Base-by-base conservation (phyloP, 805 yeast genomes). In the Ogataea polymorpha region DNA sequence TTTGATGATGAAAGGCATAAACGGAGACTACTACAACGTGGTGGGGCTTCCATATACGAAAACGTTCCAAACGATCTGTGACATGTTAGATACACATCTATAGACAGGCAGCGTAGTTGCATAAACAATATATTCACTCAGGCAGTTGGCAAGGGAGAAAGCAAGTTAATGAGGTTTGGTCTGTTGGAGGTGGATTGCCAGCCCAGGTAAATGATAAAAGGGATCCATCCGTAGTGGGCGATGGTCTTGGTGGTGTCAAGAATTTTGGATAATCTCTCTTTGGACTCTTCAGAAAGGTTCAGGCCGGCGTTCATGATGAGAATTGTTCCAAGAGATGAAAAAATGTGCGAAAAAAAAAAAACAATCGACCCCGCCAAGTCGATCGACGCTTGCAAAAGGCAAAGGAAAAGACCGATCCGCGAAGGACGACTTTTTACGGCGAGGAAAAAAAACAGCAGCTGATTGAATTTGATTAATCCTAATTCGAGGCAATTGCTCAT, bases 221-320 rank as follows among this genome's bases (percentile, higher is more conserved):
- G 99, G 57, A 93, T 82, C 87, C 96, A 93, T 34, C 98, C 97
- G 67, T 89, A 93, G 68, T 95, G 99, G 44, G 91, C 86, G 58
- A 84, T 75, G 39, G 87, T 85, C 62, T 88, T 86, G 50, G 96
- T 80, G 55, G 87, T 73, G 55, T 86, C 95, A 53, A 89, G 70
- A 49, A 90, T 70, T 65, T 82, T 87, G 63, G 82, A 69, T 65
- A 93, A 77, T 70, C 98, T 88, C 72, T 93, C 99, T 77, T 69
- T 70, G 23, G 74, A 67, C 54, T 71, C 75, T 62, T 71, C 75
- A 28, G 74, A 69, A 37, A 71, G 53, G 45, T 68, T 58, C 40
- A 68, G 59, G 17, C 62, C 65, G 41, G 41, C 29, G 26, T 62
- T 62, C 74, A 68, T 70, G 34, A 34, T 30, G 28, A 13, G 28